Percentiles rank a stretch among this genome's conserved stretches.
Conservation (phyloP, 805 yeast species). For the Wickerhamomyces canadensis region DNA sequence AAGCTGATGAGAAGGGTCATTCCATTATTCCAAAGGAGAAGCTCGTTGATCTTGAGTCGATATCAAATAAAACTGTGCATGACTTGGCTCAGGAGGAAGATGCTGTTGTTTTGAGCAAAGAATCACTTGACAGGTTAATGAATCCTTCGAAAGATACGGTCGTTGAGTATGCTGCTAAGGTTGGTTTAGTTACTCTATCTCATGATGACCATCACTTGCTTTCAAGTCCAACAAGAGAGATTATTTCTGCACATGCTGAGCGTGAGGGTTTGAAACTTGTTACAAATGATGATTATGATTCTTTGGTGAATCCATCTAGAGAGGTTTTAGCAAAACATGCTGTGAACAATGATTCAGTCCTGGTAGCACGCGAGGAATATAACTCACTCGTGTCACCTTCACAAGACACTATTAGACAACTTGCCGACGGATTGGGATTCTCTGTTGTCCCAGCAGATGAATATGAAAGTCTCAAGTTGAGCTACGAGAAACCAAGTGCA, state of each 20-base stretch:
- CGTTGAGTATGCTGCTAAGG: constrained; percentile 6
- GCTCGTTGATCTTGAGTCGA: background rate
- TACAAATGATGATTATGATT: constrained; percentile 5
- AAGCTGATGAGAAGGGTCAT: background rate
- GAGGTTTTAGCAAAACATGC: constrained; percentile 6
- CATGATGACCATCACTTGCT: constrained; percentile 7
- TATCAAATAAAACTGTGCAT: constrained; percentile 3
- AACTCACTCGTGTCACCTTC: background rate
- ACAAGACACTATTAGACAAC: background rate
- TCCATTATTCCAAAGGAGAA: constrained; percentile 5
- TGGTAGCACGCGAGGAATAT: constrained; percentile 1
- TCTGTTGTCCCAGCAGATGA: constrained; percentile 10
- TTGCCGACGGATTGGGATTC: constrained; percentile 11
- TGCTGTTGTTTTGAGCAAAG: constrained; percentile 2
- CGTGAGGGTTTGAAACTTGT: constrained; percentile 12
- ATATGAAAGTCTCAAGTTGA: background rate
- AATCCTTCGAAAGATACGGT: constrained; percentile 5
- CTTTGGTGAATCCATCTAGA: constrained; percentile 4
- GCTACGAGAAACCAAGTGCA: constrained; percentile 1
- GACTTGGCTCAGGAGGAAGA: constrained; percentile 6
- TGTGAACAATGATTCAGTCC: background rate
- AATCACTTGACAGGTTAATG: constrained; percentile 1
- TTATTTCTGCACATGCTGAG: constrained; percentile 18
- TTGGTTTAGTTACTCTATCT: constrained; percentile 7
- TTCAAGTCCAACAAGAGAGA: constrained; percentile 19